phyloP scores from a whole-genome alignment of 2,329 filamentous ascomycete genomes.

The Periglandula ipomoeae region DNA sequence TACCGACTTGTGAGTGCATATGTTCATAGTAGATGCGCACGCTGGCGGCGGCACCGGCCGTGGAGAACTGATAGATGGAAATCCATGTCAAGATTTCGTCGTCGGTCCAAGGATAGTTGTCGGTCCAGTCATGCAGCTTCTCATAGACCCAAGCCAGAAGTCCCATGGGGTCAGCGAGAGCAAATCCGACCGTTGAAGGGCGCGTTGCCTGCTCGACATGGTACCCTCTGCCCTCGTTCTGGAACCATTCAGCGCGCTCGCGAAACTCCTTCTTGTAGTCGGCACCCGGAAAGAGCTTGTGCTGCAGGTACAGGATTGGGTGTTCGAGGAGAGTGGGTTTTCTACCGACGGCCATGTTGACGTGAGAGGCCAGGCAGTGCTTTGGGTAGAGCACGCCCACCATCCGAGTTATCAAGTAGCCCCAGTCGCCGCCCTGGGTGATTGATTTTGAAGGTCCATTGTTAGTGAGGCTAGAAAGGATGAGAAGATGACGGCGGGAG shows the following conservation, averaged over 20 bases:
- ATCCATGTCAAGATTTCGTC: constrained; percentile 72
- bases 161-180: constrained; percentile 59
- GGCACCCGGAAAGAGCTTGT: constrained; percentile 42
- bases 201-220: constrained; percentile 43
- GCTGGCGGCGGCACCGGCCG: constrained; percentile 58
- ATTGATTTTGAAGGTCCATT: constrained; percentile 38
- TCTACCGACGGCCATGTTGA: constrained; percentile 40
- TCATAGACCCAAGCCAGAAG: constrained; percentile 74
- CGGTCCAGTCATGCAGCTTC: constrained; percentile 70
- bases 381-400: constrained; percentile 51
- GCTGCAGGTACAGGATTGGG: constrained; percentile 47
- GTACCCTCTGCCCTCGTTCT: constrained; percentile 35
- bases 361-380: constrained; percentile 44
- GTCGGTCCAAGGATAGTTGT: constrained; percentile 62
- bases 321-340: constrained; percentile 37
- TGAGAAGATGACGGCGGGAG: neutral
- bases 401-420: constrained; percentile 52
- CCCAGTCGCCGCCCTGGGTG: constrained; percentile 64
- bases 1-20: constrained; percentile 27
- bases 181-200: constrained; percentile 65
- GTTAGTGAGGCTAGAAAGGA: neutral
- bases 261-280: constrained; percentile 29
- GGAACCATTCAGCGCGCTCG: constrained; percentile 48
- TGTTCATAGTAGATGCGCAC: constrained; percentile 66
- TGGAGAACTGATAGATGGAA: constrained; percentile 61